Conservation (phyloP, 129 eudicot species). For the Pittosporum tobira region DNA sequence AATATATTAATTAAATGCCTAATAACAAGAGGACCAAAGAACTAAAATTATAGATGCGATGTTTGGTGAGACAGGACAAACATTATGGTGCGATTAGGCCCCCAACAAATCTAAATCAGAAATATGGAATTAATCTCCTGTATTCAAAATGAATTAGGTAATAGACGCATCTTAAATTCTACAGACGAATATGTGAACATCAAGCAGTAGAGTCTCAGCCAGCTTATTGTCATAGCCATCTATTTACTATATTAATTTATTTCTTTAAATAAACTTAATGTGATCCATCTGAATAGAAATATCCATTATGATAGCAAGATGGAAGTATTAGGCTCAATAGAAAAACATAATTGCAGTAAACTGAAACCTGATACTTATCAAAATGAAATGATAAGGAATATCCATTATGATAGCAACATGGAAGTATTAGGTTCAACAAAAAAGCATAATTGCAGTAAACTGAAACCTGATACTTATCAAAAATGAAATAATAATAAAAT, state of each 20-base stretch:
- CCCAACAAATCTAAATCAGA: too few relatives aligned
- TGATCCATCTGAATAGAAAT: not conserved
- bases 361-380: too few relatives aligned
- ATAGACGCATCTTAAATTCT: not conserved
- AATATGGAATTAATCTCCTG: too few relatives aligned
- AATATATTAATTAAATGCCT: not conserved
- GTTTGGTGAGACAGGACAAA: too few relatives aligned
- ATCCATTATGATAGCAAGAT: not conserved
- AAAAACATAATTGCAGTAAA: constrained; percentile 1
- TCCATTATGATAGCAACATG: not conserved
- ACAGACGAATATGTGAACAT: not conserved
- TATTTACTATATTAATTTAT: not conserved
- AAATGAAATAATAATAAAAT: too few relatives aligned
- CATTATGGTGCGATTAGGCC: too few relatives aligned
- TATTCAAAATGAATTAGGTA: not conserved
- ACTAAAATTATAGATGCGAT: too few relatives aligned
- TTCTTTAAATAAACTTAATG: not conserved
- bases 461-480: too few relatives aligned
- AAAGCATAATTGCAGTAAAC: constrained; percentile 3
- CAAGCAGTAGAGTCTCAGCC: not conserved
- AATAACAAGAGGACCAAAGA: not conserved
- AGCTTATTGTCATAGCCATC: not conserved
- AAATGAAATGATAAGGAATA: too few relatives aligned
- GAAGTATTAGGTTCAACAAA: not conserved
- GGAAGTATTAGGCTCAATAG: not conserved